phyloP scores from a whole-genome alignment of 208 protist species.

The Trichomonas tenax region DNA sequence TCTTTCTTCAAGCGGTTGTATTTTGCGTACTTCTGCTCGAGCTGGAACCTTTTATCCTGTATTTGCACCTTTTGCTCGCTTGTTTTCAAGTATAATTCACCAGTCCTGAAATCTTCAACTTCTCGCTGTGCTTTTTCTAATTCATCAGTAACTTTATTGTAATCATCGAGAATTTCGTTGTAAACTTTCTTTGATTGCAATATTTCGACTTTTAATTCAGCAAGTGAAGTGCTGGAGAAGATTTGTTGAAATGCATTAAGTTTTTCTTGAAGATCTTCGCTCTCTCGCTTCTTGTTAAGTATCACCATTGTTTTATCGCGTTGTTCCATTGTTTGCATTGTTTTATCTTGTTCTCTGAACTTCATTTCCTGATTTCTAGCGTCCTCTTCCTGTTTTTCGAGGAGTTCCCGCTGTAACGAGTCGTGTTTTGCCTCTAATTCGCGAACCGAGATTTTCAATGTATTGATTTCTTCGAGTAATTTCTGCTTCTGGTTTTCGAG shows the following conservation, averaged over 20 bases:
- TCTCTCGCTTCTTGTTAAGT: neutral
- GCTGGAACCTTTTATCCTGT: neutral
- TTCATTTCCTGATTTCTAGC: neutral
- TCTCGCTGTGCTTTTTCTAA: neutral
- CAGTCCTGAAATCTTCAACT: neutral
- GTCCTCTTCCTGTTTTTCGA: neutral
- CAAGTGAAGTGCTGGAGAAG: neutral
- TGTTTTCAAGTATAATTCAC: neutral
- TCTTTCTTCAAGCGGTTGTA: neutral
- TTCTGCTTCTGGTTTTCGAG: neutral
- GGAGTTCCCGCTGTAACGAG: neutral
- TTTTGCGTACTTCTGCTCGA: neutral
- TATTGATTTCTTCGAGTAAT: neutral
- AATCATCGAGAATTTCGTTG: neutral
- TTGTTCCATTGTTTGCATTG: neutral
- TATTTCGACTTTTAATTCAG: neutral
- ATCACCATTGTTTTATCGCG: neutral
- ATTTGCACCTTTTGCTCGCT: neutral
- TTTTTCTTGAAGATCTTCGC: neutral
- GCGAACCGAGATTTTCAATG: neutral
- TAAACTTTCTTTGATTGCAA: neutral
- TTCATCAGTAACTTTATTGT: neutral
- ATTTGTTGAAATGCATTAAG: neutral
- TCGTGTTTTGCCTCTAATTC: neutral
- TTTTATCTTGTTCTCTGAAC: neutral